phyloP scores from a whole-genome alignment of 2,329 filamentous ascomycete species.

The Fusarium pilosicola region DNA sequence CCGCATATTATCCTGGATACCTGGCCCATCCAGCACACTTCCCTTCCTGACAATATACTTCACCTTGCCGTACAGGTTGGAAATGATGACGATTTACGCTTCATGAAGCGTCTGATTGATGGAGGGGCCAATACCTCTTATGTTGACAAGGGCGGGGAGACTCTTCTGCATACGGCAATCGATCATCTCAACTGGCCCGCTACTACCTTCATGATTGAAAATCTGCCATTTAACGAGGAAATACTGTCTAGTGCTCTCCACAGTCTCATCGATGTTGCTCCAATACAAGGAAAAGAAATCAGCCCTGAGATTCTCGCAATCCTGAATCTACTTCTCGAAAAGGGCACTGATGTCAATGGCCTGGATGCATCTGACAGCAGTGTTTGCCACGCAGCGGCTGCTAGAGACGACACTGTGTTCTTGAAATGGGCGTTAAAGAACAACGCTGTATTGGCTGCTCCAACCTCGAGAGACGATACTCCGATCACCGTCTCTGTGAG shows the following conservation, averaged over 20 bases:
- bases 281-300: background rate
- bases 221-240: accelerated
- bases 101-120: background rate
- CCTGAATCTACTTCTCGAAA: accelerated
- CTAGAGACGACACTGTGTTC: accelerated
- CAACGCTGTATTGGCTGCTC: accelerated
- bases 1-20: background rate
- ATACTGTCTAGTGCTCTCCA: background rate
- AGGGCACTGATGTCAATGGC: accelerated
- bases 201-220: accelerated
- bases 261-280: accelerated
- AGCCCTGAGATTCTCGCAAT: background rate
- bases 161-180: background rate
- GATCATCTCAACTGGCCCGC: background rate
- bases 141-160: accelerated
- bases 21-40: background rate
- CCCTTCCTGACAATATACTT: background rate
- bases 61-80: background rate
- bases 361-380: background rate
- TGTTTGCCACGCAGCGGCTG: background rate
- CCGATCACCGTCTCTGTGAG: background rate
- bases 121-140: background rate
- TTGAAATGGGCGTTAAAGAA: background rate
- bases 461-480: background rate
- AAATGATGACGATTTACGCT: background rate